Evolutionary conservation across 2,329 filamentous ascomycete species (phyloP), one percentile per base, ranked within the genome.

Genomic region (Epichloe hybrida): DNA sequence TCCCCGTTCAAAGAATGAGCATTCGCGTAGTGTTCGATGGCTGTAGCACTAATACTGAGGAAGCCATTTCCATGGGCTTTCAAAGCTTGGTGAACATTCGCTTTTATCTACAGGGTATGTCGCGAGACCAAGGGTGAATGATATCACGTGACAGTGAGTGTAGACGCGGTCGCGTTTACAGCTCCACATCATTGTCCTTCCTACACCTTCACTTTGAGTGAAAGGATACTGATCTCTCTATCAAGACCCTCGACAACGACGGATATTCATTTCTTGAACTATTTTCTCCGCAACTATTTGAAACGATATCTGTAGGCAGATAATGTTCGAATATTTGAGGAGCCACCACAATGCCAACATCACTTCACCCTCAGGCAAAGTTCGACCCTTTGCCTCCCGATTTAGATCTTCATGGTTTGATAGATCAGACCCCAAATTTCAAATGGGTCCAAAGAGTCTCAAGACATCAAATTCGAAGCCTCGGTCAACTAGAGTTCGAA

Each of bases 351-450:
- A 95, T 95, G 89, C 85, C 87, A 50, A 71, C 74, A 15, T 76
- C 84, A 13, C 73, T 84, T 52, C 82, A 90, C 59, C 88, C 88
- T 1, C 84, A 88, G 62, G 88, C 89, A 15, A 88, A 89, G 48
- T 97, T 97, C 66, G 88, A 95, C 65, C 90, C 91, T 1, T 86
- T 97, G 45, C 80, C 89, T 0, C 90, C 90, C 0, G 81, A 91
- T 61, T 80, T 97, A 52, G 84, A 97, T 62, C 73, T 97, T 15
- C 71, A 80, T 39, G 69, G 71, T 1, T 73, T 97, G 1, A 87
- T 97, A 15, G 83, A 93, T 52, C 76, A 77, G 8, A 86, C 84
- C 0, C 75, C 83, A 2, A 95, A 95, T 62, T 95, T 98, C 61
- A 81, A 89, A 66, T 93, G 86, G 79, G 90, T 86, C 7, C 79